These are phyloP conservation scores for Carallia brachiata DNA, from an alignment of 345 rosid species.

Conservation along the genomic window DNA sequence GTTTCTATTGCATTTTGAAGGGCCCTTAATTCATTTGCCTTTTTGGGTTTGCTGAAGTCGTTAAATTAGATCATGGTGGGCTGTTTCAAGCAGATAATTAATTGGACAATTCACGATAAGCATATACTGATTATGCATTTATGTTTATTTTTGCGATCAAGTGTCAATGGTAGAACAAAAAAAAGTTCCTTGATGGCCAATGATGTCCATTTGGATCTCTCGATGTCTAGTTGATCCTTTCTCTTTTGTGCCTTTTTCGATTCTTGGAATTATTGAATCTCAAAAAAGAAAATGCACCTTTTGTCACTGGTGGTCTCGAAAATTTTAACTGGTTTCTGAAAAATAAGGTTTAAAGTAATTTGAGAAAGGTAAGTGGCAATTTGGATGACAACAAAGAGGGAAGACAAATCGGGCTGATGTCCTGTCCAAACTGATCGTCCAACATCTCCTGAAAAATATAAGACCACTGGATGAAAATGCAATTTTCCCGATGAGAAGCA, in stretches of 20 bases:
- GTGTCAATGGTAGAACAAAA: too few species aligned
- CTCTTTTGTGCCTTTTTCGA: slow-evolving; percentile 1
- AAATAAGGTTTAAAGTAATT: slow-evolving; percentile 14
- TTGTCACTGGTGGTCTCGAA: slow-evolving; percentile 11
- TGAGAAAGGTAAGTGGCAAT: too few species aligned
- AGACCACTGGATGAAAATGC: neutral
- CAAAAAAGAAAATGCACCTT: slow-evolving; percentile 1
- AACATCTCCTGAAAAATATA: neutral
- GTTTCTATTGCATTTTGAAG: too few species aligned
- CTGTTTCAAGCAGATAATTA: too few species aligned
- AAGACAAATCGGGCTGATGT: neutral
- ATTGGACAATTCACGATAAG: too few species aligned
- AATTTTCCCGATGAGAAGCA: slow-evolving; percentile 2
- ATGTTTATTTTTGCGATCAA: too few species aligned
- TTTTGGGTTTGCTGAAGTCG: too few species aligned
- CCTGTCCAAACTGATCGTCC: neutral
- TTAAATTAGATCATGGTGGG: too few species aligned
- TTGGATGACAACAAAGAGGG: neutral
- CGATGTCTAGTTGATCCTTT: slow-evolving; percentile 7
- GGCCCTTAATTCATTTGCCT: too few species aligned
- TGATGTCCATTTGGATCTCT: too few species aligned
- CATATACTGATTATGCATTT: too few species aligned
- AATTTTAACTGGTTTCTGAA: neutral
- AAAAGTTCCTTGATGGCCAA: too few species aligned
- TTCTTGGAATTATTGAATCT: slow-evolving; percentile 6